phyloP scores from a whole-genome alignment of 495 filamentous ascomycete genomes.

The Copromyces sp. region DNA sequence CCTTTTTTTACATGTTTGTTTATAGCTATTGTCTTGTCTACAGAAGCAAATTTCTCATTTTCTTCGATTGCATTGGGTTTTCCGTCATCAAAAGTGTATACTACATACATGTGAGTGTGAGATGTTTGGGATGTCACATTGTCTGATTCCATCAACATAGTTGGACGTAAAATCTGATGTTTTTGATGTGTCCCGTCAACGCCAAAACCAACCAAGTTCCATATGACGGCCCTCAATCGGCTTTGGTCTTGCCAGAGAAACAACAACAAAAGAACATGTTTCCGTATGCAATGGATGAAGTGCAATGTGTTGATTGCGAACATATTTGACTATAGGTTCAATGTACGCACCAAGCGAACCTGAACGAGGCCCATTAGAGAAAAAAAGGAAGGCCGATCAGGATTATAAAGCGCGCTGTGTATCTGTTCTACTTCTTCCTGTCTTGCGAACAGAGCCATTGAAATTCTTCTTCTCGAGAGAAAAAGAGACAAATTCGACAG shows the following conservation, averaged over 20 bases:
- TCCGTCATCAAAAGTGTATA: not conserved
- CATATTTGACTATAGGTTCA: not conserved
- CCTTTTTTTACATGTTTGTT: not conserved
- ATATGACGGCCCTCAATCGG: not conserved
- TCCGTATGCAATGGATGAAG: not conserved
- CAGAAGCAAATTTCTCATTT: not conserved
- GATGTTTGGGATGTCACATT: not conserved
- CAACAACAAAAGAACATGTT: not conserved
- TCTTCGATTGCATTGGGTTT: not conserved
- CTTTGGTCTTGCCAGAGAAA: not conserved
- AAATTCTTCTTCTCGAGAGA: constrained; percentile 1
- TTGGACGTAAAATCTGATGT: not conserved
- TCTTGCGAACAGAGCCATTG: constrained; percentile 15
- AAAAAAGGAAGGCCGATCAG: constrained; percentile 14
- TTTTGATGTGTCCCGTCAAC: not conserved
- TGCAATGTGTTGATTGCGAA: not conserved
- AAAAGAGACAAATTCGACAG: constrained; percentile 4
- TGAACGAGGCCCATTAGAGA: constrained; percentile 12
- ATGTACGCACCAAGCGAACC: constrained; percentile 35
- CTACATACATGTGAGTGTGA: not conserved
- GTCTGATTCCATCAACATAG: not conserved
- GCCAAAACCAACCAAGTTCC: not conserved
- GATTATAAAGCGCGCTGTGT: constrained; percentile 26
- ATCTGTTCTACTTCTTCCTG: constrained; percentile 24
- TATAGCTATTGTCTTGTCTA: not conserved